Evolutionary conservation across 805 yeast species (phyloP).

Genomic region (Candida nanaspora): DNA sequence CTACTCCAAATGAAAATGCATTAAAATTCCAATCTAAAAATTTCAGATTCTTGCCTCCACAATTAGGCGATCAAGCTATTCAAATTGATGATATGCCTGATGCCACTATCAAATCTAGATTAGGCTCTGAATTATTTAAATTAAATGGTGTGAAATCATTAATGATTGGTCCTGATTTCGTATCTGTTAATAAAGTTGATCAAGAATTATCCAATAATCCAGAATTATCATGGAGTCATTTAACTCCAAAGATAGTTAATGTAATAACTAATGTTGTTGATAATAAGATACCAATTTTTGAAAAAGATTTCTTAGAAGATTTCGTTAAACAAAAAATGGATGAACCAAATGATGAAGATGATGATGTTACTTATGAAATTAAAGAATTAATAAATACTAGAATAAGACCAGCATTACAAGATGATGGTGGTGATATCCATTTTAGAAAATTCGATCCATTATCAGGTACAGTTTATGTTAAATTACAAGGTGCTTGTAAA

Average conservation of each 20-base stretch:
- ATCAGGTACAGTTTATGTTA: conserved; percentile 49
- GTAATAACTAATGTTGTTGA: conserved; percentile 19
- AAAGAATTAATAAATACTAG: conserved; percentile 64
- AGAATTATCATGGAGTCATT: conserved; percentile 23
- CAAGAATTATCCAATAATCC: conserved; percentile 23
- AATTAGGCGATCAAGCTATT: conserved; percentile 30
- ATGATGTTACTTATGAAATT: conserved; percentile 58
- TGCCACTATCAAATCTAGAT: conserved; percentile 51
- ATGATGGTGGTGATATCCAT: conserved; percentile 71
- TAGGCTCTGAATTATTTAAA: conserved; percentile 54
- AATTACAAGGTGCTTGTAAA: conserved; percentile 64
- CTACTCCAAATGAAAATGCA: conserved; percentile 75
- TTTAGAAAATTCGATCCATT: conserved; percentile 52
- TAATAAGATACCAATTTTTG: conserved; percentile 19
- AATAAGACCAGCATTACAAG: conserved; percentile 68
- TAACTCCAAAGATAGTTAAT: conserved; percentile 19
- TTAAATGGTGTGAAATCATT: conserved; percentile 60
- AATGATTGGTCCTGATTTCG: conserved; percentile 67
- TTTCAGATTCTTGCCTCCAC: conserved; percentile 37
- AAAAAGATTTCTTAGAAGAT: conserved; percentile 13
- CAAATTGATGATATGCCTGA: conserved; percentile 48
- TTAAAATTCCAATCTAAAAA: conserved; percentile 54
- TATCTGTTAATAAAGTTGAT: conserved; percentile 58
- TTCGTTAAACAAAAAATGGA: conserved; percentile 15
- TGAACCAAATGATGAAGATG: conserved; percentile 48